phyloP scores from a whole-genome alignment of 2,329 filamentous ascomycete genomes.

The Hymenoscyphus albidus region DNA sequence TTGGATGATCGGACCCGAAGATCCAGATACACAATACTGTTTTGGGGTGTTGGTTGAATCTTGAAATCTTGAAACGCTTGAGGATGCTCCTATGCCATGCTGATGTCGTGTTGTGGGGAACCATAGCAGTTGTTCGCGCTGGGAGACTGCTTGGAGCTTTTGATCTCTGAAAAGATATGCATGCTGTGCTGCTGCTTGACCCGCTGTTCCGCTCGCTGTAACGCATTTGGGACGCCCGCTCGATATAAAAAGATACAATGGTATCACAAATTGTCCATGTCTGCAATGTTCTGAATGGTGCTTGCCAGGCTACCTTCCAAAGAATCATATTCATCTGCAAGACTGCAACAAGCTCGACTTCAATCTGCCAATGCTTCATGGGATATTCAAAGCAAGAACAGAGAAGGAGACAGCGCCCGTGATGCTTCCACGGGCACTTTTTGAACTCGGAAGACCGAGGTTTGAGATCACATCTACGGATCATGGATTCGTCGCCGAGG shows the following conservation, averaged over 20 bases:
- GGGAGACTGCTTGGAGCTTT: background rate
- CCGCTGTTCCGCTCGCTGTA: constrained; percentile 53
- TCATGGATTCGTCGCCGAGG: constrained; percentile 33
- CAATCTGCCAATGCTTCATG: constrained; percentile 38
- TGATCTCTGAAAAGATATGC: constrained; percentile 7
- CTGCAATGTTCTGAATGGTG: constrained; percentile 39
- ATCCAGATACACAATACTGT: too few relatives aligned
- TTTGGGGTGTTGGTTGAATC: too few relatives aligned
- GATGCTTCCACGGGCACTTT: constrained; percentile 25
- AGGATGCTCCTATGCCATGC: too few relatives aligned
- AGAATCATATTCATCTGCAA: constrained; percentile 42
- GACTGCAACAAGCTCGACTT: constrained; percentile 59
- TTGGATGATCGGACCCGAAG: background rate
- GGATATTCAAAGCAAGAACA: constrained; percentile 27
- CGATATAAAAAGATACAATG: constrained; percentile 7
- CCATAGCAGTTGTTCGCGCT: background rate
- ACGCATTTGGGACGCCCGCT: constrained; percentile 19
- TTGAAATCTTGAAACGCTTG: too few relatives aligned
- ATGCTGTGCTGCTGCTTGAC: constrained; percentile 37
- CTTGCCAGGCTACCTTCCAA: constrained; percentile 50
- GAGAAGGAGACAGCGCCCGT: constrained; percentile 40
- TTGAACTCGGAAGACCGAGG: constrained; percentile 20
- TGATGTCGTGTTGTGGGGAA: background rate
- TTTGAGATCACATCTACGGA: constrained; percentile 27
- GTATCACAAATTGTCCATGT: constrained; percentile 28